Evolutionary conservation across 2,329 filamentous ascomycete species (phyloP).

Genomic region (Didymella exigua): DNA sequence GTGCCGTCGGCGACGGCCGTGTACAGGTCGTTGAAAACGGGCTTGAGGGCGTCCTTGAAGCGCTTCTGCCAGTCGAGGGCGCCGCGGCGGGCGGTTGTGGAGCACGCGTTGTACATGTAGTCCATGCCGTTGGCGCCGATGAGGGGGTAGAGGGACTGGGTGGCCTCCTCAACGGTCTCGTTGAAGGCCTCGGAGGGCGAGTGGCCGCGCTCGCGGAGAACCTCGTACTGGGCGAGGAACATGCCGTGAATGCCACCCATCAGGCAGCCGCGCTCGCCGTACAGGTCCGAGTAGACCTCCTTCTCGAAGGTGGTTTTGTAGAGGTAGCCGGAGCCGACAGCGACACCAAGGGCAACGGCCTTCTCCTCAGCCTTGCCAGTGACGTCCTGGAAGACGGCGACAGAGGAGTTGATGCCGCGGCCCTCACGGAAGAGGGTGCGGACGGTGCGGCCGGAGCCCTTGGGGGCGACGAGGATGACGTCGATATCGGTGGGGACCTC

Average conservation of each 20-base stretch:
- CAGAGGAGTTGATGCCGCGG: constrained; percentile 99
- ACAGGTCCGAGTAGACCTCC: constrained; percentile 99
- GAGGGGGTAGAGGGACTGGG: constrained; percentile 95
- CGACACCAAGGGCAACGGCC: constrained; percentile 94
- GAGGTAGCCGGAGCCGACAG: constrained; percentile 96
- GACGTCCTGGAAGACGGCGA: constrained; percentile 98
- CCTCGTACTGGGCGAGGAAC: constrained; percentile 99
- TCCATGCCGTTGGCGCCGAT: constrained; percentile 99
- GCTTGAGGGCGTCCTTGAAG: constrained; percentile 99
- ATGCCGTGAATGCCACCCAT: constrained; percentile 99
- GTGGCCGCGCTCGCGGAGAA: constrained; percentile 98
- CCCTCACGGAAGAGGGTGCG: constrained; percentile 98
- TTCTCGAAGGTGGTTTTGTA: constrained; percentile 99
- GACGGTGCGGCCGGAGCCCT: constrained; percentile 98
- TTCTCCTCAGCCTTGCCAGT: constrained; percentile 98
- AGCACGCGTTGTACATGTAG: constrained; percentile 99
- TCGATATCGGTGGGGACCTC: constrained; percentile 95
- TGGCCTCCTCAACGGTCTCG: constrained; percentile 99
- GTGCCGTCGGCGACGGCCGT: constrained; percentile 86
- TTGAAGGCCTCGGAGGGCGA: constrained; percentile 98
- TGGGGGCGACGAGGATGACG: constrained; percentile 98
- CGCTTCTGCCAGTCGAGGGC: constrained; percentile 97
- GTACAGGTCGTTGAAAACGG: constrained; percentile 97
- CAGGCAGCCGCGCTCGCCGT: constrained; percentile 99
- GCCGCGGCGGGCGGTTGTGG: constrained; percentile 95